Conservation (phyloP, 805 yeast genomes). For the Schizosaccharomyces lindneri region DNA sequence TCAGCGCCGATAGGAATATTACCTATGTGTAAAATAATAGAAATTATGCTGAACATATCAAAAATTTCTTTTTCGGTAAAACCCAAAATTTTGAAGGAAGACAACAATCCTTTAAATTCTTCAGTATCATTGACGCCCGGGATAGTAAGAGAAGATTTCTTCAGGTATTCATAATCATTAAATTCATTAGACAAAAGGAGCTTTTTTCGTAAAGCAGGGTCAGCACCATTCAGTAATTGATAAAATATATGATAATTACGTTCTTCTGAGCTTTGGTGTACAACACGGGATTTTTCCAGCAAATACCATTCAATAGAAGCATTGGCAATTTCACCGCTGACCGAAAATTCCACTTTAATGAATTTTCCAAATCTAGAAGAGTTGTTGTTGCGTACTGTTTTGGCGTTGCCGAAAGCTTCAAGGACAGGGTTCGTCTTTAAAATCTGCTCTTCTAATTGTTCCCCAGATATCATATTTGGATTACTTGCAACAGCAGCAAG, state of each 20-base stretch:
- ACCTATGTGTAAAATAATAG: slow-evolving; percentile 65
- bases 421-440: slow-evolving; percentile 83
- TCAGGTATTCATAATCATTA: slow-evolving; percentile 31
- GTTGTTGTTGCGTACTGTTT: slow-evolving; percentile 77
- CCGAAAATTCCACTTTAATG: slow-evolving; percentile 55
- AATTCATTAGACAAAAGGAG: slow-evolving; percentile 21
- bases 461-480: background rate
- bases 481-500: slow-evolving; percentile 32
- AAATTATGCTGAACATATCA: slow-evolving; percentile 38
- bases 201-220: slow-evolving; percentile 15
- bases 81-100: slow-evolving; percentile 54
- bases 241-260: slow-evolving; percentile 90
- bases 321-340: slow-evolving; percentile 43
- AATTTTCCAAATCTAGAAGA: slow-evolving; percentile 95
- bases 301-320: slow-evolving; percentile 90
- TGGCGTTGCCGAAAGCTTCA: slow-evolving; percentile 93
- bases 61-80: slow-evolving; percentile 29
- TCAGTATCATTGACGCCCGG: slow-evolving; percentile 51
- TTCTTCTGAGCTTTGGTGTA: slow-evolving; percentile 73
- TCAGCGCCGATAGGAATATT: slow-evolving; percentile 48
- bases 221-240: slow-evolving; percentile 52
- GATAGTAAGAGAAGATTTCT: slow-evolving; percentile 28
- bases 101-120: slow-evolving; percentile 36
- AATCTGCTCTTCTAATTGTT: slow-evolving; percentile 50
- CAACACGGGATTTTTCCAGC: slow-evolving; percentile 79